Conservation (phyloP, 345 rosid species). For the Populus nigra region DNA sequence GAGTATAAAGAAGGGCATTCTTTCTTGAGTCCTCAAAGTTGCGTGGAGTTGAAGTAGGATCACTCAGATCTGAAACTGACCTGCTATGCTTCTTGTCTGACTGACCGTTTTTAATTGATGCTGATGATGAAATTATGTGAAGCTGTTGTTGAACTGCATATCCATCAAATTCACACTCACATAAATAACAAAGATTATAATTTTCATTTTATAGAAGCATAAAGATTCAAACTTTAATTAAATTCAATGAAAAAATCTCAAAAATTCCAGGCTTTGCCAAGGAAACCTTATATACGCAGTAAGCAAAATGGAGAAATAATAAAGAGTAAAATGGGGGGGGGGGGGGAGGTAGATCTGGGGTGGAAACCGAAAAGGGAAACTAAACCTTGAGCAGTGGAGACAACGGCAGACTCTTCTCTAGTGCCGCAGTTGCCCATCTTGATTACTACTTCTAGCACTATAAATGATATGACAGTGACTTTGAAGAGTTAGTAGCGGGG, state of each 20-base stretch:
- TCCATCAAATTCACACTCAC: background rate
- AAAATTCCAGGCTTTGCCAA: background rate
- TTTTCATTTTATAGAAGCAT: background rate
- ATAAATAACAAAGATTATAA: background rate
- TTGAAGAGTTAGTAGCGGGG: background rate
- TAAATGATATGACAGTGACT: constrained; percentile 2
- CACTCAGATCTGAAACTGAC: constrained; percentile 88
- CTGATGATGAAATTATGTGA: constrained; percentile 39
- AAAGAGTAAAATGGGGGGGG: background rate
- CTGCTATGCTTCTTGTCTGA: constrained; percentile 61
- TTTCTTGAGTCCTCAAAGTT: constrained; percentile 61
- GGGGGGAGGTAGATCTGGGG: constrained; percentile 19
- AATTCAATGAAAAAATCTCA: background rate
- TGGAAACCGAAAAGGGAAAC: constrained; percentile 1
- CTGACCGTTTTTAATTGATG: constrained; percentile 30
- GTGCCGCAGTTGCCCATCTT: constrained; percentile 96
- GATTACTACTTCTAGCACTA: background rate
- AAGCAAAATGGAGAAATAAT: background rate
- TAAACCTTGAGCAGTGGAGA: constrained; percentile 77
- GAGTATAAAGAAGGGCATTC: constrained; percentile 64
- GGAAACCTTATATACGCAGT: background rate
- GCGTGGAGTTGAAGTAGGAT: constrained; percentile 62
- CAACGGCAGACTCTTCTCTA: constrained; percentile 86
- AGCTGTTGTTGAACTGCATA: constrained; percentile 70
- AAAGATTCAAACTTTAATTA: background rate